phyloP scores from a whole-genome alignment of 768 basidiomycete genomes.

The Boletus pseudopeckii region DNA sequence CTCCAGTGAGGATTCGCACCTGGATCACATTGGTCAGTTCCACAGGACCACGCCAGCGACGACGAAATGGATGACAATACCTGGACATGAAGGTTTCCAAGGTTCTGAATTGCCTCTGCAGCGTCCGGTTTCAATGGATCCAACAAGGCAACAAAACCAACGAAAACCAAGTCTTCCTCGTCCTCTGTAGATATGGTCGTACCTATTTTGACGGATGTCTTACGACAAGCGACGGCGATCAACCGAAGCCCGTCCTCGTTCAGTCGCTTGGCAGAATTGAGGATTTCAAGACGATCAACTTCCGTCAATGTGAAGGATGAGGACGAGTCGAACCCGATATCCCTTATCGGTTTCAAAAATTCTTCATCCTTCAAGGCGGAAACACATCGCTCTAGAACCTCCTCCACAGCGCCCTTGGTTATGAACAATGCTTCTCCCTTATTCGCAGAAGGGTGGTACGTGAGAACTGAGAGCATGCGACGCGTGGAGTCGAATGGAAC shows the following conservation, averaged over 20 bases:
- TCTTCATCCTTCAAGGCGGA: slow-evolving; percentile 19
- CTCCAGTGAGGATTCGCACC: slow-evolving; percentile 37
- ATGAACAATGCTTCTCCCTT: slow-evolving; percentile 24
- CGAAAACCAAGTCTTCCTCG: slow-evolving; percentile 29
- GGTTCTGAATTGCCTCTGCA: slow-evolving; percentile 28
- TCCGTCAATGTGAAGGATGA: slow-evolving; percentile 17
- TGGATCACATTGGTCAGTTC: slow-evolving; percentile 8
- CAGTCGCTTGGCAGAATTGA: slow-evolving; percentile 25
- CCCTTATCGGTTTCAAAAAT: slow-evolving; percentile 6
- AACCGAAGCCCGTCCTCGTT: slow-evolving; percentile 33
- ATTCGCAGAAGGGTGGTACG: slow-evolving; percentile 21
- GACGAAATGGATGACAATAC: slow-evolving; percentile 10
- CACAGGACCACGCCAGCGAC: neutral
- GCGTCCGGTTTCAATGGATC: slow-evolving; percentile 33
- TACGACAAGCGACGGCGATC: slow-evolving; percentile 29
- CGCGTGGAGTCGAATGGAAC: slow-evolving; percentile 37
- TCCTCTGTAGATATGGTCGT: slow-evolving; percentile 19
- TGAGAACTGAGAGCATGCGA: slow-evolving; percentile 34
- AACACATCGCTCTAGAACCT: slow-evolving; percentile 31
- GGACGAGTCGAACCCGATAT: slow-evolving; percentile 18
- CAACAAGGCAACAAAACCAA: slow-evolving; percentile 29
- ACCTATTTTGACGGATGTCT: slow-evolving; percentile 13
- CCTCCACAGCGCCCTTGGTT: slow-evolving; percentile 33
- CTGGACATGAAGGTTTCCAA: slow-evolving; percentile 30
- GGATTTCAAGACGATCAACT: slow-evolving; percentile 20